phyloP scores from a whole-genome alignment of 345 rosid species.

The Corchorus olitorius region DNA sequence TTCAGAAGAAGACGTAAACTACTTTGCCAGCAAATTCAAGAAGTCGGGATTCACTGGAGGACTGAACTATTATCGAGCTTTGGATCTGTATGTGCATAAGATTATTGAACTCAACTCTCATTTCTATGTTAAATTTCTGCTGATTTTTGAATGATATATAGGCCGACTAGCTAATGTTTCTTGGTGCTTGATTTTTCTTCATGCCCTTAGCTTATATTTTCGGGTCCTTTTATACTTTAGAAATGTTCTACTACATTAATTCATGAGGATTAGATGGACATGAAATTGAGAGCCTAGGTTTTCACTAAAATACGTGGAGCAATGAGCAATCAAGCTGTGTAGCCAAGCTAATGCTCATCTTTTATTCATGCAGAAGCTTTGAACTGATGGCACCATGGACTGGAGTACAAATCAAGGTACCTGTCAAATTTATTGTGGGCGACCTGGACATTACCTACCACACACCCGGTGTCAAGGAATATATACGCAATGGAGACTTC shows the following conservation, averaged over 20 bases:
- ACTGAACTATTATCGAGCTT: constrained; percentile 75
- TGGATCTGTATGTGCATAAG: constrained; percentile 56
- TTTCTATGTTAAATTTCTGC: not conserved
- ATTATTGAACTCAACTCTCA: not conserved
- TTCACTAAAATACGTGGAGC: not conserved
- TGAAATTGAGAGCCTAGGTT: not conserved
- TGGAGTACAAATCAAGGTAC: constrained; percentile 61
- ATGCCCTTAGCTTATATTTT: not conserved
- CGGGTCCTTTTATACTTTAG: not conserved
- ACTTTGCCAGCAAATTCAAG: constrained; percentile 57
- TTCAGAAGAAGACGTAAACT: constrained; percentile 62
- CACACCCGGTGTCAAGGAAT: constrained; percentile 61
- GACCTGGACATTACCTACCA: constrained; percentile 63
- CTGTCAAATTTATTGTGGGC: constrained; percentile 81
- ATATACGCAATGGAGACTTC: constrained; percentile 54
- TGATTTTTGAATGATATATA: not conserved
- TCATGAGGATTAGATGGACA: not conserved
- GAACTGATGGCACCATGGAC: constrained; percentile 76
- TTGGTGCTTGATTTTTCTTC: not conserved
- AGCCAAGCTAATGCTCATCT: constrained; percentile 3
- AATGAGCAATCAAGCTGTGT: no score
- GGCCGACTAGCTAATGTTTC: not conserved
- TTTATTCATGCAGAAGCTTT: constrained; percentile 61
- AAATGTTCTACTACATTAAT: not conserved
- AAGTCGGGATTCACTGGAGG: constrained; percentile 83